Percentiles rank a stretch among this genome's conserved stretches.
Conservation (phyloP, 768 basidiomycete species). For the Termitomyces eurrhizus region DNA sequence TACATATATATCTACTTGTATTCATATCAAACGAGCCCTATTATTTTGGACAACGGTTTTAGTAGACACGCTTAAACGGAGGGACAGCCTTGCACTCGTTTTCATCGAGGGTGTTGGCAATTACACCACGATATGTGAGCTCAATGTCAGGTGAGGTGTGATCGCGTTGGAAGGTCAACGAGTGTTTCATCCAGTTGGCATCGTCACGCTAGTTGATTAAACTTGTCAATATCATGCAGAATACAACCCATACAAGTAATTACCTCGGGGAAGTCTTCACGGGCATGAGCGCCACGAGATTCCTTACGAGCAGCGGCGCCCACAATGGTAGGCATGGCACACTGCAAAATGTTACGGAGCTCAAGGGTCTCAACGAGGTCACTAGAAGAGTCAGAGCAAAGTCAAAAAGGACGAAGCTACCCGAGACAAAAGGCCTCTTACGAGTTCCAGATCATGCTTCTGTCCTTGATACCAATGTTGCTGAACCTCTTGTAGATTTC, state of each 20-base stretch:
- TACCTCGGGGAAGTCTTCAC: conserved; percentile 96
- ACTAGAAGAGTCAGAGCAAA: conserved; percentile 34
- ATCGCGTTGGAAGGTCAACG: conserved; percentile 89
- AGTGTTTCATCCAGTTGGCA: conserved; percentile 91
- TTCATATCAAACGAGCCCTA: conserved; percentile 9
- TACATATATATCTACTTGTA: conserved; percentile 3
- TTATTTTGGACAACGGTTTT: conserved; percentile 18
- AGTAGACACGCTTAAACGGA: conserved; percentile 97
- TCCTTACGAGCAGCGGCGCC: conserved; percentile 93
- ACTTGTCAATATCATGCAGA: not conserved
- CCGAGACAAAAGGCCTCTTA: conserved; percentile 34
- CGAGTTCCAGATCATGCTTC: conserved; percentile 99
- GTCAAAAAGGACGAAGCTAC: not conserved
- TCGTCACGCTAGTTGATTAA: conserved; percentile 72
- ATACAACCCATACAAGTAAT: conserved; percentile 17
- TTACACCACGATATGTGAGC: conserved; percentile 87
- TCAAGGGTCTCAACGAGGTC: conserved; percentile 98
- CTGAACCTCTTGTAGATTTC: conserved; percentile 86
- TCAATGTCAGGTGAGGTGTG: conserved; percentile 74
- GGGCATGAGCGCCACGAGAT: conserved; percentile 97
- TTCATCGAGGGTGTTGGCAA: conserved; percentile 85
- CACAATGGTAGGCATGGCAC: conserved; percentile 93
- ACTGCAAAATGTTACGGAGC: conserved; percentile 92
- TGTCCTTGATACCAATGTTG: conserved; percentile 94
- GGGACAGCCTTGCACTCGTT: conserved; percentile 96